phyloP scores from a whole-genome alignment of 768 basidiomycete genomes.

The Fibroporia radiculosa region DNA sequence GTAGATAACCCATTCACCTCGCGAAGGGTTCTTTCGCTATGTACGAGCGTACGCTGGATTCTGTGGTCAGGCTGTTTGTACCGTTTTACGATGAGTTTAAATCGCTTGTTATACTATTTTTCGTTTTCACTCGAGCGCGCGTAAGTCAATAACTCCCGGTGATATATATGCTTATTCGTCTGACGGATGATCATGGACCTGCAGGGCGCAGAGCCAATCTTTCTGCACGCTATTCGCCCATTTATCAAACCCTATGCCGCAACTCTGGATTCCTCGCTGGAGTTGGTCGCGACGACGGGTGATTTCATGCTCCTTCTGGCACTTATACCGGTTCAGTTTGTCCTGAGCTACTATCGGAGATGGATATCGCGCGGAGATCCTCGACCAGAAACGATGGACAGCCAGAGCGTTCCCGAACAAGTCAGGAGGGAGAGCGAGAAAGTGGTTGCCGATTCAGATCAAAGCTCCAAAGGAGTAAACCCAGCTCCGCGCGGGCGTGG shows the following conservation, averaged over 20 bases:
- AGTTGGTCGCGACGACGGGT: slow-evolving; percentile 52
- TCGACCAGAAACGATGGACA: neutral
- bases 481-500: too few species aligned
- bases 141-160: slow-evolving; percentile 27
- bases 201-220: slow-evolving; percentile 83
- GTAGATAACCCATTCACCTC: neutral
- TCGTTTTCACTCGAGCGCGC: slow-evolving; percentile 67
- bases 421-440: too few species aligned
- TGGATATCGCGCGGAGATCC: slow-evolving; percentile 9
- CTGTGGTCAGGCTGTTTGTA: slow-evolving; percentile 57
- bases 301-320: slow-evolving; percentile 47
- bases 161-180: neutral
- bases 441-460: too few species aligned
- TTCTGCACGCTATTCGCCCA: slow-evolving; percentile 73
- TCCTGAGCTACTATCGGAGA: slow-evolving; percentile 25
- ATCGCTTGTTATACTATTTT: slow-evolving; percentile 61
- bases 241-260: slow-evolving; percentile 65
- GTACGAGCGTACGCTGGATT: slow-evolving; percentile 63
- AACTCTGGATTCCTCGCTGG: slow-evolving; percentile 58
- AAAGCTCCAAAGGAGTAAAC: too few species aligned
- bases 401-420: too few species aligned
- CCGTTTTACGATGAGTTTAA: slow-evolving; percentile 86
- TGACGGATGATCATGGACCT: neutral
- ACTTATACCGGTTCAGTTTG: slow-evolving; percentile 31
- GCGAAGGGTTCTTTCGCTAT: slow-evolving; percentile 56